These are phyloP conservation scores for Ogataea corticis DNA, from an alignment of 805 yeast species.

Conservation along the genomic window DNA sequence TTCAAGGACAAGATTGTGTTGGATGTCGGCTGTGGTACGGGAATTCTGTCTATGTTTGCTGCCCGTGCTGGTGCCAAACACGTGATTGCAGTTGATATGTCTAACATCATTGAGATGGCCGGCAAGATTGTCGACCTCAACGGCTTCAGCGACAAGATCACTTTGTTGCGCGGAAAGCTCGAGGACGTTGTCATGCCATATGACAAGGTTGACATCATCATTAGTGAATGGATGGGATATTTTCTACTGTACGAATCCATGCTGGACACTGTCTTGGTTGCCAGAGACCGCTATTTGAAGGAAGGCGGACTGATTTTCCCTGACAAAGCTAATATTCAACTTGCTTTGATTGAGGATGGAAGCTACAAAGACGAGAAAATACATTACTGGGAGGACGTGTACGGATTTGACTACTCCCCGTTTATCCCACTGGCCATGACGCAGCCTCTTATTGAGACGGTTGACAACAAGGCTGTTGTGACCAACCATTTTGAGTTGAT, in stretches of 20 bases:
- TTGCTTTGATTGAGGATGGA: constrained; percentile 92
- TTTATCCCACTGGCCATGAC: constrained; percentile 82
- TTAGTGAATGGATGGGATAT: constrained; percentile 99
- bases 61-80: constrained; percentile 98
- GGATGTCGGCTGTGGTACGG: constrained; percentile 99
- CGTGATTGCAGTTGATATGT: constrained; percentile 96
- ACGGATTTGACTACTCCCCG: constrained; percentile 94
- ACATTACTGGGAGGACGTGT: constrained; percentile 93
- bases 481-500: constrained; percentile 73
- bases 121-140: constrained; percentile 79
- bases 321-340: constrained; percentile 84
- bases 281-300: constrained; percentile 84
- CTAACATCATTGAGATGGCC: constrained; percentile 96
- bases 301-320: constrained; percentile 92
- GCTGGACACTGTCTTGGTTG: constrained; percentile 93
- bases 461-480: constrained; percentile 68
- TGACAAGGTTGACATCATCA: constrained; percentile 87
- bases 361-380: constrained; percentile 90
- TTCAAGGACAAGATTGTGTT: constrained; percentile 92
- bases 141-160: constrained; percentile 83
- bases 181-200: constrained; percentile 90
- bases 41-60: constrained; percentile 96
- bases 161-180: constrained; percentile 86
- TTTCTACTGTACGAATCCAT: constrained; percentile 93
- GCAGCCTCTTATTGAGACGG: constrained; percentile 97